Conservation (phyloP, 1,284 basidiomycete species). For the Ceratobasidium sp. region DNA sequence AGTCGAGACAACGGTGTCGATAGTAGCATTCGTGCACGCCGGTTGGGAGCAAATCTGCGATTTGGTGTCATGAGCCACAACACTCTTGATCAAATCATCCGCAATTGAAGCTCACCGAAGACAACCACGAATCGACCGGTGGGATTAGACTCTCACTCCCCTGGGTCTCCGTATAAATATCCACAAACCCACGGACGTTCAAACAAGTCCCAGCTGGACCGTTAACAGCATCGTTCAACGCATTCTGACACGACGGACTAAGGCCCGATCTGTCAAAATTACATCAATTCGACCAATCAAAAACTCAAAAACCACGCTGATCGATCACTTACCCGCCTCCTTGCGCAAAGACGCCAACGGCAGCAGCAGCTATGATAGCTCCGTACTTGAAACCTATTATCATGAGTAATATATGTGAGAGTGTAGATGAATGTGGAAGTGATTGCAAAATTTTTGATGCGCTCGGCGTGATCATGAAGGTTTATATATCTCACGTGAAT, state of each 20-base stretch:
- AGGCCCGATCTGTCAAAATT: slow-evolving; percentile 1
- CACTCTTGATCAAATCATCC: neutral
- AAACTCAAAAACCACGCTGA: neutral
- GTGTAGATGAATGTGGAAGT: too few relatives aligned
- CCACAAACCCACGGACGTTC: slow-evolving; percentile 1
- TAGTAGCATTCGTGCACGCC: neutral
- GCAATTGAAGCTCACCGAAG: neutral
- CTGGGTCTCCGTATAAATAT: neutral
- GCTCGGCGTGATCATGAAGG: too few relatives aligned
- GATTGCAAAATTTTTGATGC: too few relatives aligned
- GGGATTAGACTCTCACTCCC: slow-evolving; percentile 10
- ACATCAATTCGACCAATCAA: neutral
- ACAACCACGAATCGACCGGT: slow-evolving; percentile 7
- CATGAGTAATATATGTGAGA: too few relatives aligned
- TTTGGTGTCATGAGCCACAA: neutral
- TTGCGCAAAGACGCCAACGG: slow-evolving; percentile 25
- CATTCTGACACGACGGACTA: neutral
- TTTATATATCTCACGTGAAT: too few relatives aligned
- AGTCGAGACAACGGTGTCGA: neutral
- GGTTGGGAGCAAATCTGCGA: slow-evolving; percentile 21
- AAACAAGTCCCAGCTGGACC: slow-evolving; percentile 19
- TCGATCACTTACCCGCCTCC: neutral
- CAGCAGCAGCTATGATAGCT: slow-evolving; percentile 25
- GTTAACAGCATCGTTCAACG: neutral
- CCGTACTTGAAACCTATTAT: neutral